Evolutionary conservation across 2,329 filamentous ascomycete species (phyloP).

Genomic region (Sarocladiaceae sp.): DNA sequence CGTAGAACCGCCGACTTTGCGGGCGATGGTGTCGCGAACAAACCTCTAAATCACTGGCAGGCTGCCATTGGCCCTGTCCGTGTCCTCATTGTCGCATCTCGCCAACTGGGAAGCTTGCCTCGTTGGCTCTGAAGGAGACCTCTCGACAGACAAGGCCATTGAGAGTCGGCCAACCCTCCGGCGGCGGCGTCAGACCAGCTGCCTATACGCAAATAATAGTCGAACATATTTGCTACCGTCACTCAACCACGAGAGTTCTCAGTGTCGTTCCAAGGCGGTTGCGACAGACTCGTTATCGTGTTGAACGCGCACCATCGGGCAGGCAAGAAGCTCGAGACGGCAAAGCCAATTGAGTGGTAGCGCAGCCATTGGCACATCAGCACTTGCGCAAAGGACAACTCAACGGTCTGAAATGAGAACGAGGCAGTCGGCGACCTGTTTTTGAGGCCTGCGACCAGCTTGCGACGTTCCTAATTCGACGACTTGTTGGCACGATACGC

Average conservation of each 20-base stretch:
- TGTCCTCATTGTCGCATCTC: conserved; percentile 1
- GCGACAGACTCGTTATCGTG: neutral
- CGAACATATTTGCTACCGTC: neutral
- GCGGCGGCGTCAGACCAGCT: no score
- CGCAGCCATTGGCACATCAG: conserved; percentile 5
- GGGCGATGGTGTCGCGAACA: neutral
- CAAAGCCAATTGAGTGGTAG: neutral
- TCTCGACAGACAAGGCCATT: no score
- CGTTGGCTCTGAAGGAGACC: no score
- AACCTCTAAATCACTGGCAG: neutral
- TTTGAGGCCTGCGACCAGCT: conserved; percentile 10
- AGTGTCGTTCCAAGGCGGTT: neutral
- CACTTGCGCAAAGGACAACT: neutral
- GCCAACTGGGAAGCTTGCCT: no score
- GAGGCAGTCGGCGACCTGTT: conserved; percentile 8
- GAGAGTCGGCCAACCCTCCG: no score
- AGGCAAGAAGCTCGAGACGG: no score
- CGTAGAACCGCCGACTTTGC: neutral
- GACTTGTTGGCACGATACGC: no score
- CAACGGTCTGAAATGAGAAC: neutral
- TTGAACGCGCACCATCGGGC: no score
- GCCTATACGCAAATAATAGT: no score
- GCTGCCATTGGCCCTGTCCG: conserved; percentile 8
- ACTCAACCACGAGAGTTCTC: neutral
- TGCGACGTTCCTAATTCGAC: no score